Base-by-base conservation (phyloP, 306 rosid species). In the Cicer yamashitae region DNA sequence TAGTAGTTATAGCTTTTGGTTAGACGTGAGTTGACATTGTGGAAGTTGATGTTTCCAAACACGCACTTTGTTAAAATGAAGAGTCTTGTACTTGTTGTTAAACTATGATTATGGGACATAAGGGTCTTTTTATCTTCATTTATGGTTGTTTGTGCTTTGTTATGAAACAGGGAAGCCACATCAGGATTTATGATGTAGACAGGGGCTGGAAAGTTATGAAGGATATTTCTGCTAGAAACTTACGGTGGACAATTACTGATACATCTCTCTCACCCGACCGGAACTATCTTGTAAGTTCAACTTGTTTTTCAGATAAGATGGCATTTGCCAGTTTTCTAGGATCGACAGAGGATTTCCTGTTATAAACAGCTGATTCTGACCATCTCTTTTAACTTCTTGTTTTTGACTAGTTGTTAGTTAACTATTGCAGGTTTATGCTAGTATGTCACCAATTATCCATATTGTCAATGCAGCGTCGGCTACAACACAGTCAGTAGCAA, bases 221-320 rank as follows among this genome's bases (percentile, higher is more conserved):
- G 85, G 86, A 90, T 85, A 87, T 94, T 80, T 87, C 85, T 70
- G 93, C 94, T 25, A 87, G 83, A 86, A 86, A 84, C 80, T 78
- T 94, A 87, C 82, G 91, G 43, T 94, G 98, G 98, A 91, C 98
- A 40, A 86, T 94, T 70, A 94, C 97, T 14, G 98, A 94, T 83
- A 88, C 97, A 12, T 88, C 97, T 83, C 93, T 94, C 73, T 94
- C 96, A 60, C 92, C 96, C 1, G 93, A 94, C 83, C 90, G 77
- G 75, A 65, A 65, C 56, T 76, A 85, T 85, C 97, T 94, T 81
- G 98, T 94, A 82, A 94, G 96, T 81, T 76, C 67, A 41, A 67
- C 73, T 67, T 71, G 70, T 60, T 43, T 56, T 40, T 5, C 8
- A 1, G 25, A 67, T 63, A 10, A 41, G 60, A 48, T 22, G 8